phyloP scores from a whole-genome alignment of 2,329 filamentous ascomycete species.

The Trichophyton rubrum region DNA sequence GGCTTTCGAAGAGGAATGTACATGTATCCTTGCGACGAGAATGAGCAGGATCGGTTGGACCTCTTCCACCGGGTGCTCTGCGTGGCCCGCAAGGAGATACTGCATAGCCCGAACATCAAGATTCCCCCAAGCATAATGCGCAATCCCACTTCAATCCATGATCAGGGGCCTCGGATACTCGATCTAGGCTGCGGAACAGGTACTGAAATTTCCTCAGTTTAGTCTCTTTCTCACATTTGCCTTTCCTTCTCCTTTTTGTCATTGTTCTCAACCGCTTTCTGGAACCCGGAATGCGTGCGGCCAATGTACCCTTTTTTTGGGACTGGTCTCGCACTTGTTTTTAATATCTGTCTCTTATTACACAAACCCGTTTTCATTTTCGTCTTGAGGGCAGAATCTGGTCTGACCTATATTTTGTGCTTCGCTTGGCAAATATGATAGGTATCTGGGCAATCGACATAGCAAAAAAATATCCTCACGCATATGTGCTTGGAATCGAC shows the following conservation, averaged over 20 bases:
- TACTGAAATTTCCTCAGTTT: constrained; percentile 35
- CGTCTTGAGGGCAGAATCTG: not conserved
- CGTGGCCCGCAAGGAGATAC: constrained; percentile 44
- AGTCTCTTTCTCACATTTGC: not conserved
- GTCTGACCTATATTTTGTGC: not conserved
- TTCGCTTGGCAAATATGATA: constrained; percentile 2
- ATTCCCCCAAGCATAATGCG: constrained; percentile 17
- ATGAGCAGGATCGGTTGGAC: constrained; percentile 66
- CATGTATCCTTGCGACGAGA: constrained; percentile 64
- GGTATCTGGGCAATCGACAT: constrained; percentile 67
- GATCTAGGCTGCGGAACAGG: constrained; percentile 75
- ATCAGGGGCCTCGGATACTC: constrained; percentile 36
- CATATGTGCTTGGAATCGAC: constrained; percentile 51
- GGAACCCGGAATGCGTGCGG: not conserved
- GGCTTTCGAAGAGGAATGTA: constrained; percentile 57
- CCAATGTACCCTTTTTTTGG: not conserved
- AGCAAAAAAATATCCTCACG: constrained; percentile 51
- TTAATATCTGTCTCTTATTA: not conserved
- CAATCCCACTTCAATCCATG: constrained; percentile 5
- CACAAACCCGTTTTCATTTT: not conserved
- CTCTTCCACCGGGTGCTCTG: constrained; percentile 68
- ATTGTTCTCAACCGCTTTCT: not conserved
- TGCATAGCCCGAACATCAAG: constrained; percentile 25
- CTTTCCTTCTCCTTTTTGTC: not conserved
- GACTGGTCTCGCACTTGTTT: not conserved